Evolutionary conservation across 2,329 filamentous ascomycete genomes (phyloP).

Genomic region (Lasiodiplodia gonubiensis): DNA sequence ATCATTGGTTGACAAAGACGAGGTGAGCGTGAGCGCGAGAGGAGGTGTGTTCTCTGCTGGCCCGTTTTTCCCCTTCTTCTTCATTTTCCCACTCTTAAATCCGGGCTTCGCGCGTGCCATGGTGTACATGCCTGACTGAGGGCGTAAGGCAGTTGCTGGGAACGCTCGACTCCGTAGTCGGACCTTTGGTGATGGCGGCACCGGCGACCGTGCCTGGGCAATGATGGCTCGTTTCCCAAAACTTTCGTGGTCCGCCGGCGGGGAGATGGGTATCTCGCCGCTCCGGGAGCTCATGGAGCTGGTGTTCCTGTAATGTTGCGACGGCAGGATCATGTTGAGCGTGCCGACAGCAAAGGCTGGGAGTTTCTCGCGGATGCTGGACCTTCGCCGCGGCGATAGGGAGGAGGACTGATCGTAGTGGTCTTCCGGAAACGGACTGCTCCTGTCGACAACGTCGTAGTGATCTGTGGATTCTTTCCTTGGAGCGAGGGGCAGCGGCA

Average conservation of each 20-base stretch:
- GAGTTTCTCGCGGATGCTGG: slow-evolving; percentile 18
- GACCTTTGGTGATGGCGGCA: not conserved
- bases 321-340: slow-evolving; percentile 24
- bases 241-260: not conserved
- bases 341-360: slow-evolving; percentile 24
- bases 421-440: slow-evolving; percentile 11
- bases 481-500: not conserved
- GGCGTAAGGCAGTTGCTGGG: not conserved
- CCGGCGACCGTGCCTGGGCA: not conserved
- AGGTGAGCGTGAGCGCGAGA: slow-evolving; percentile 8
- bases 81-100: not conserved
- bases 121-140: slow-evolving; percentile 14
- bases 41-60: not conserved
- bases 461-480: not conserved
- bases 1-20: not conserved
- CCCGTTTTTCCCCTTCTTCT: not conserved
- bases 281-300: slow-evolving; percentile 13
- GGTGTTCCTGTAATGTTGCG: slow-evolving; percentile 8
- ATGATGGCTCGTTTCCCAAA: not conserved
- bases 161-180: slow-evolving; percentile 1
- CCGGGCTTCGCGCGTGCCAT: not conserved
- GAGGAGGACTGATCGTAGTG: not conserved
- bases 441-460: not conserved
- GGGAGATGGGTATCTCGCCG: slow-evolving; percentile 25
- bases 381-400: not conserved